These are phyloP conservation scores for Populus trichocarpa DNA, from an alignment of 441 rosid genomes.

Conservation along the genomic window DNA sequence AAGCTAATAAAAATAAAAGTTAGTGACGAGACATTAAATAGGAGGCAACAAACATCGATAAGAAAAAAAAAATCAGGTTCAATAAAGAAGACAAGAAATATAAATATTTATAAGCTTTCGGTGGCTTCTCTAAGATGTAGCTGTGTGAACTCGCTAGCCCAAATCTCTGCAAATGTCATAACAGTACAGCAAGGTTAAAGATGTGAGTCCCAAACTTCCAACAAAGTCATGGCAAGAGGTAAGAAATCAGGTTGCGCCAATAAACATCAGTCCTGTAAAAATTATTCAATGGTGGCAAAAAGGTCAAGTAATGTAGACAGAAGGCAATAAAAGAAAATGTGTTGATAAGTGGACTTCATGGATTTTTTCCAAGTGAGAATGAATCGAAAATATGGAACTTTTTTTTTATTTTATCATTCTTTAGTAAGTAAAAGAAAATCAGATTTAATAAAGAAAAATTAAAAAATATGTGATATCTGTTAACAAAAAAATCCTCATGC, in stretches of 20 bases:
- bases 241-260: constrained; percentile 96
- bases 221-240: constrained; percentile 89
- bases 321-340: constrained; percentile 20
- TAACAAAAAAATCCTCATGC: background rate
- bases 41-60: constrained; percentile 29
- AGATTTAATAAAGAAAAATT: background rate
- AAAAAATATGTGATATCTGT: background rate
- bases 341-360: constrained; percentile 8
- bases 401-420: background rate
- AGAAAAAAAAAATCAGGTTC: constrained; percentile 30
- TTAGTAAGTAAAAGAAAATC: background rate
- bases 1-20: constrained; percentile 19
- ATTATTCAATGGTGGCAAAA: constrained; percentile 52
- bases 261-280: constrained; percentile 92
- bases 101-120: constrained; percentile 29
- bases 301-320: constrained; percentile 37
- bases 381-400: background rate
- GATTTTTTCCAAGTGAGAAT: background rate
- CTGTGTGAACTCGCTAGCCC: constrained; percentile 32
- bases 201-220: constrained; percentile 99
- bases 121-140: constrained; percentile 24
- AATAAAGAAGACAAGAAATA: constrained; percentile 39
- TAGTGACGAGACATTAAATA: constrained; percentile 15
- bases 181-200: constrained; percentile 98
- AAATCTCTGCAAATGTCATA: constrained; percentile 95